Conservation (phyloP, 2,329 filamentous ascomycete genomes). For the Ophiocordyceps robertsii region DNA sequence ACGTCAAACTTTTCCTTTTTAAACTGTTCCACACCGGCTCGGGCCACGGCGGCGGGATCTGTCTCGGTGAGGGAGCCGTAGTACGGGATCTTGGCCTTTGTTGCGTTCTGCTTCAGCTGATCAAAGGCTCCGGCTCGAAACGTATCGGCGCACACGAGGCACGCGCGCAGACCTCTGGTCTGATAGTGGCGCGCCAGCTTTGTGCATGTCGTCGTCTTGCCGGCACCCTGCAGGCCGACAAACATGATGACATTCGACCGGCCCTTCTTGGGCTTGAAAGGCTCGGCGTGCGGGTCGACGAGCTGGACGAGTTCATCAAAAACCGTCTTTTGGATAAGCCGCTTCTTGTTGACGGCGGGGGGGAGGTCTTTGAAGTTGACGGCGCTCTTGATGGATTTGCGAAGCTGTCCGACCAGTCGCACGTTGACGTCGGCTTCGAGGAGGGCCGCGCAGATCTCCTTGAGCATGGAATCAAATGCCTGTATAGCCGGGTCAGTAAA, state of each 20-base stretch:
- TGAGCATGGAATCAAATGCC: slow-evolving; percentile 97
- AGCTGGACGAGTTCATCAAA: slow-evolving; percentile 94
- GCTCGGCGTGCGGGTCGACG: slow-evolving; percentile 87
- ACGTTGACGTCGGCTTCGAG: slow-evolving; percentile 97
- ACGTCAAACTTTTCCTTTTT: slow-evolving; percentile 98
- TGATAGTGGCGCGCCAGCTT: slow-evolving; percentile 94
- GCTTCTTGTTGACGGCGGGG: slow-evolving; percentile 92
- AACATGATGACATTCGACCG: slow-evolving; percentile 99
- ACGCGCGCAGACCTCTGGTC: slow-evolving; percentile 81
- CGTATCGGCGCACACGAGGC: slow-evolving; percentile 92
- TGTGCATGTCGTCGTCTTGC: slow-evolving; percentile 96
- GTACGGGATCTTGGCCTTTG: slow-evolving; percentile 97
- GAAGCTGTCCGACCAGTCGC: slow-evolving; percentile 76
- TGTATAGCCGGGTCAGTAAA: slow-evolving; percentile 17
- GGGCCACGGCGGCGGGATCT: slow-evolving; percentile 82
- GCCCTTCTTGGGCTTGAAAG: slow-evolving; percentile 94
- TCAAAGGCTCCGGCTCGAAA: slow-evolving; percentile 98
- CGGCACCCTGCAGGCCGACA: slow-evolving; percentile 91
- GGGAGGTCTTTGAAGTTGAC: slow-evolving; percentile 95
- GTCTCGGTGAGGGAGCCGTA: slow-evolving; percentile 95
- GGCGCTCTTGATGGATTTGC: slow-evolving; percentile 78
- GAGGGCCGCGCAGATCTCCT: slow-evolving; percentile 92
- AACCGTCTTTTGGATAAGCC: slow-evolving; percentile 92
- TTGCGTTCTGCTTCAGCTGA: slow-evolving; percentile 96
- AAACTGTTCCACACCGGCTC: slow-evolving; percentile 96